Conservation (phyloP, 83 land plant genomes). For the Thuja plicata region DNA sequence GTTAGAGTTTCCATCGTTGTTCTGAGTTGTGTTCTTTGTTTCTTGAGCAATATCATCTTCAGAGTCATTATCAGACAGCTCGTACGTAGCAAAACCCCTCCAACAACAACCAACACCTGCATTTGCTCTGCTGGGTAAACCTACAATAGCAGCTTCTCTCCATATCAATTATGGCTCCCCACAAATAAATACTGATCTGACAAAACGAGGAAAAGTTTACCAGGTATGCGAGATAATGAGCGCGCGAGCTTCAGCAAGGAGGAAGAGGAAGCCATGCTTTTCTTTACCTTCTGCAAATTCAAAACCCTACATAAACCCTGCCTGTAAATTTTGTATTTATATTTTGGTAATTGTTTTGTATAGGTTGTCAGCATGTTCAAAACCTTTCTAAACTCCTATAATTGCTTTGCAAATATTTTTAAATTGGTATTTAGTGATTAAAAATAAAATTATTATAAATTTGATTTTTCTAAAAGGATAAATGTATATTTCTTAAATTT, state of each 20-base stretch:
- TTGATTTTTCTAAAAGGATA: too few species aligned
- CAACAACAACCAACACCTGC: background rate
- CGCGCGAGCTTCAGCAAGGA: background rate
- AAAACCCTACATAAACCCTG: background rate
- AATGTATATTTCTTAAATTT: too few species aligned
- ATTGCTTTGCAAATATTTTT: background rate
- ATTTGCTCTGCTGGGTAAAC: background rate
- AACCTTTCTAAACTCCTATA: background rate
- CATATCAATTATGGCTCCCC: background rate
- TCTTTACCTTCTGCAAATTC: background rate
- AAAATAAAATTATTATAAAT: too few species aligned
- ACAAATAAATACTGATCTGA: background rate
- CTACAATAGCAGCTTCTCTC: background rate
- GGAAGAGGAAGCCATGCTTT: background rate
- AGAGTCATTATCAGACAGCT: background rate
- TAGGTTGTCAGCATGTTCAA: background rate
- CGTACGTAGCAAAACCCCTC: background rate
- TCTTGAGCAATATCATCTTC: background rate
- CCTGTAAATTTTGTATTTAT: background rate
- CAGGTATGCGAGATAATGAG: background rate
- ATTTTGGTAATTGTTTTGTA: background rate
- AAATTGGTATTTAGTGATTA: too few species aligned
- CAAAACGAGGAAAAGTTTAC: background rate
- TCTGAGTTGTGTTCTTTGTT: background rate
- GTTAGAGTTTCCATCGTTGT: background rate